A percentile compares a stretch with the other conserved stretches of the same genome.
Evolutionary conservation across 805 yeast species (phyloP).

Genomic region (Starmerella tilneyi): DNA sequence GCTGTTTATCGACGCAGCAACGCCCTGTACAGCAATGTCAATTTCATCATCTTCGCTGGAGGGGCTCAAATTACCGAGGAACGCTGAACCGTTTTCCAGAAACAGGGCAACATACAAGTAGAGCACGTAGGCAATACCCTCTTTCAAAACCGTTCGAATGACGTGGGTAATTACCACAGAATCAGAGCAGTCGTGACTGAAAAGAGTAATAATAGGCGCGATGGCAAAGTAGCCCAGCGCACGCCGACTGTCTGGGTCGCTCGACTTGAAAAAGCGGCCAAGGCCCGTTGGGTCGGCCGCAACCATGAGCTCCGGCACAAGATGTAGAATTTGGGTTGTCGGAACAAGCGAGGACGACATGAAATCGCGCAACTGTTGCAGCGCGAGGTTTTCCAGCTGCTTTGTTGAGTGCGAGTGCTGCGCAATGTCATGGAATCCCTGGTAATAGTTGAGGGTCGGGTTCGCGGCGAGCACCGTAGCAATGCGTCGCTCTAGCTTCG

Average conservation of each 20-base stretch:
- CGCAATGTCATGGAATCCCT: slow-evolving; percentile 86
- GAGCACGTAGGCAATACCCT: slow-evolving; percentile 44
- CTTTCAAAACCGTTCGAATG: slow-evolving; percentile 59
- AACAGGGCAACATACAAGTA: slow-evolving; percentile 49
- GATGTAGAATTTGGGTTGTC: slow-evolving; percentile 51
- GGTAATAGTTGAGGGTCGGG: slow-evolving; percentile 67
- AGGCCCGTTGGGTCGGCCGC: slow-evolving; percentile 36
- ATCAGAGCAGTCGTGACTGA: slow-evolving; percentile 56
- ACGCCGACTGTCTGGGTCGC: slow-evolving; percentile 39
- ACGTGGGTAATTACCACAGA: slow-evolving; percentile 43
- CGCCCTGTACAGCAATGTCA: slow-evolving; percentile 35
- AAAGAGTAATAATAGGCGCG: slow-evolving; percentile 67
- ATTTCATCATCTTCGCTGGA: slow-evolving; percentile 35
- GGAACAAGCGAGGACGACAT: slow-evolving; percentile 64
- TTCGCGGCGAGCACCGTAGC: slow-evolving; percentile 46
- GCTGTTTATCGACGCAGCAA: slow-evolving; percentile 21
- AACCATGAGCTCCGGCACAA: slow-evolving; percentile 55
- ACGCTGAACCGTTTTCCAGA: slow-evolving; percentile 11
- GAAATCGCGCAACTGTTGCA: slow-evolving; percentile 66
- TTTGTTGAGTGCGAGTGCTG: slow-evolving; percentile 38
- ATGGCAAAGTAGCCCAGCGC: slow-evolving; percentile 44
- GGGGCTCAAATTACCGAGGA: slow-evolving; percentile 31
- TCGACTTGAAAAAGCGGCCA: slow-evolving; percentile 14
- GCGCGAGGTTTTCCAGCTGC: slow-evolving; percentile 30
- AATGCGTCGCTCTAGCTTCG: slow-evolving; percentile 27